phyloP scores from a whole-genome alignment of 768 basidiomycete genomes.

The Lactifluus hygrophoroides region DNA sequence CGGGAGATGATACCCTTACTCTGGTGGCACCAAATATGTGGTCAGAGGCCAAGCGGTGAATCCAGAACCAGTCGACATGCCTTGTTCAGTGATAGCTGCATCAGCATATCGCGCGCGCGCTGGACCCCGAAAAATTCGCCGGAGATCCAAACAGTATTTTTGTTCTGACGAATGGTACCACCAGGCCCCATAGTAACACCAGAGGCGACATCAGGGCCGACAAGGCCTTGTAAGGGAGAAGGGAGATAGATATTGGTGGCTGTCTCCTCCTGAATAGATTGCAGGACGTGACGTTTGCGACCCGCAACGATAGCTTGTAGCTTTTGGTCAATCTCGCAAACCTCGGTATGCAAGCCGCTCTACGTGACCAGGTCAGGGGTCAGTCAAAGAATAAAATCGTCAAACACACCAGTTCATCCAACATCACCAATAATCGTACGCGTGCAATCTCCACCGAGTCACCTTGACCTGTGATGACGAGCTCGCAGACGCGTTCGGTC shows the following conservation, averaged over 20 bases:
- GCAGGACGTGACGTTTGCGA: constrained; percentile 77
- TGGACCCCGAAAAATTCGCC: constrained; percentile 97
- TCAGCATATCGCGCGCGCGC: constrained; percentile 90
- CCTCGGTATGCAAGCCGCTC: constrained; percentile 87
- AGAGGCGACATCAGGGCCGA: constrained; percentile 53
- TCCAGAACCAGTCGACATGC: constrained; percentile 33
- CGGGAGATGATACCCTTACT: constrained; percentile 83
- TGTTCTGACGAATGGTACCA: constrained; percentile 41
- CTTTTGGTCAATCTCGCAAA: constrained; percentile 92
- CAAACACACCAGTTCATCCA: constrained; percentile 82
- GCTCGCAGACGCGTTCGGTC: constrained; percentile 88
- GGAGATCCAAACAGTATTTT: constrained; percentile 89
- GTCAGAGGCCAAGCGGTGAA: neutral
- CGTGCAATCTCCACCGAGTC: constrained; percentile 89
- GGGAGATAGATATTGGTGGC: constrained; percentile 96
- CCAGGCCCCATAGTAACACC: constrained; percentile 34
- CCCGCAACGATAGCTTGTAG: constrained; percentile 87
- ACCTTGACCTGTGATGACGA: constrained; percentile 81
- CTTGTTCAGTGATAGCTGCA: constrained; percentile 80
- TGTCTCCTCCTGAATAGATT: constrained; percentile 93
- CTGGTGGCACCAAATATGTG: constrained; percentile 33
- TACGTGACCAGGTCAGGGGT: constrained; percentile 25
- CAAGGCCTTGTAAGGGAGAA: constrained; percentile 78
- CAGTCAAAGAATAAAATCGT: neutral
- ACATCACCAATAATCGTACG: constrained; percentile 83